Conservation (phyloP, 345 rosid genomes). For the Populus ilicifolia region DNA sequence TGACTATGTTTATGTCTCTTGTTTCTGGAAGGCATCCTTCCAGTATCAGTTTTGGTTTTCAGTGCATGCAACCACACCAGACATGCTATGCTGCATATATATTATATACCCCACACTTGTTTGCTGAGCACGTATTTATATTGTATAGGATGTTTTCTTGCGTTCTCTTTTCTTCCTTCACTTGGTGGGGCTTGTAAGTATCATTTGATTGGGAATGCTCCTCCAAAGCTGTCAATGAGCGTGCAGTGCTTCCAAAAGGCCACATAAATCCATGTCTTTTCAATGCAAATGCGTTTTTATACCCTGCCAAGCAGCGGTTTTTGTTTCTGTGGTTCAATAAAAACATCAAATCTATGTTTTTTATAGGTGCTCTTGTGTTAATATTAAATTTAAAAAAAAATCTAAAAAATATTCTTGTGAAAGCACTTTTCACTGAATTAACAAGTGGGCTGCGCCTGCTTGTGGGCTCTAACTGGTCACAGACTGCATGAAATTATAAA, state of each 20-base stretch:
- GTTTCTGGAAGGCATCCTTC: neutral
- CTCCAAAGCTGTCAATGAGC: neutral
- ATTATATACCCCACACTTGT: neutral
- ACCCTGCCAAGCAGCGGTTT: no score
- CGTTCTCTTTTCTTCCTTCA: slow-evolving; percentile 5
- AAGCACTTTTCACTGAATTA: no score
- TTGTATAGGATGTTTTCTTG: slow-evolving; percentile 5
- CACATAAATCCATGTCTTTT: no score
- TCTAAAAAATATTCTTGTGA: no score
- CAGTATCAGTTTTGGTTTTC: slow-evolving; percentile 33
- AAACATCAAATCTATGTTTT: no score
- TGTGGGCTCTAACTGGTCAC: neutral
- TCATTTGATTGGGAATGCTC: slow-evolving; percentile 4
- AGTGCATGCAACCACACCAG: slow-evolving; percentile 7
- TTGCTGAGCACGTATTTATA: neutral
- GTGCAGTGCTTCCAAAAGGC: no score
- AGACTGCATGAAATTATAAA: neutral
- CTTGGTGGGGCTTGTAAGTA: slow-evolving; percentile 23
- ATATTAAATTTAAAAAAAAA: no score
- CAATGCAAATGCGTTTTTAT: no score
- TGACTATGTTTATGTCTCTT: neutral
- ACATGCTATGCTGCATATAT: neutral
- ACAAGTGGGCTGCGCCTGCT: neutral
- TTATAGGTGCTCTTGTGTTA: no score
- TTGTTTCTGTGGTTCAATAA: no score